A percentile compares a stretch with the other conserved stretches of the same genome.
phyloP scores from a whole-genome alignment of 345 rosid species.

The Lagerstroemia speciosa region DNA sequence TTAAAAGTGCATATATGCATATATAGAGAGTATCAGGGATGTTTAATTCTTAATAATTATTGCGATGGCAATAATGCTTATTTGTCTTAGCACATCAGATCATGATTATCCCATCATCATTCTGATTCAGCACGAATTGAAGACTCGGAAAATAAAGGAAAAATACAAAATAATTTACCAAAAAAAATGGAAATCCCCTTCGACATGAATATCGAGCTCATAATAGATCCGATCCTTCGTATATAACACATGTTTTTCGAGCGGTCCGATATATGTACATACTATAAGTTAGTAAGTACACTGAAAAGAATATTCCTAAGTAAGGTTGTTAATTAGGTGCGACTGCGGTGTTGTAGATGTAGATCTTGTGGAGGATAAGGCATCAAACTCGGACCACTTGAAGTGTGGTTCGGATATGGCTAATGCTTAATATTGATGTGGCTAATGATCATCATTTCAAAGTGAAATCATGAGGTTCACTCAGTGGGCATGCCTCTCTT shows the following conservation, averaged over 20 bases:
- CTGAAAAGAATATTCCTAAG: no score
- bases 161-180: no score
- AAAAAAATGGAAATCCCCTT: no score
- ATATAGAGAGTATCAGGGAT: no score
- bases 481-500: not conserved
- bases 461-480: slow-evolving; percentile 1
- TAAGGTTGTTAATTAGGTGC: no score
- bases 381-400: not conserved
- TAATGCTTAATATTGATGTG: not conserved
- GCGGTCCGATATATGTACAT: not conserved
- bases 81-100: not conserved
- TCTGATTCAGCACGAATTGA: not conserved
- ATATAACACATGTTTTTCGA: not conserved
- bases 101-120: slow-evolving; percentile 2
- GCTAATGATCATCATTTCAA: not conserved
- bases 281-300: no score
- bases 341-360: not conserved
- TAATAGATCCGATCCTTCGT: not conserved
- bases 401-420: not conserved
- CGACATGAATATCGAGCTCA: not conserved
- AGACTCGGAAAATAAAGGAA: not conserved
- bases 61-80: not conserved
- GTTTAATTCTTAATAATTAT: no score
- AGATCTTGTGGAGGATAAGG: not conserved
- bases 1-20: no score